A percentile compares a stretch with the other conserved stretches of the same genome.
phyloP scores from a whole-genome alignment of 2,329 filamentous ascomycete species.

The Diaporthe aspalathi region DNA sequence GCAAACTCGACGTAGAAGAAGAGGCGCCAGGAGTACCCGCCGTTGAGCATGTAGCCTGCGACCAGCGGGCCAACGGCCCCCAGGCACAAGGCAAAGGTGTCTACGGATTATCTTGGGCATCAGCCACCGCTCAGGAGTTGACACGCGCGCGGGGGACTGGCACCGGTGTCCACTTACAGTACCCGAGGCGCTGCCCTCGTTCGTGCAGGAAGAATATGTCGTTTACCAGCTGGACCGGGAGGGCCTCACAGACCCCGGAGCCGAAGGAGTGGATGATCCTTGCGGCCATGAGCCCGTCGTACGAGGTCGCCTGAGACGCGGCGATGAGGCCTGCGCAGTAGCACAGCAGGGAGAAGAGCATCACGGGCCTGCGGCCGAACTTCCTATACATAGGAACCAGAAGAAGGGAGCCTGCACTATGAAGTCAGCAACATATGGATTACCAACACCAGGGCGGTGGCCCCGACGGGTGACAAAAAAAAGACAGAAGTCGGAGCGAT shows the following conservation, averaged over 20 bases:
- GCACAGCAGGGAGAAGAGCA: slow-evolving; percentile 54
- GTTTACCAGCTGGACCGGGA: slow-evolving; percentile 59
- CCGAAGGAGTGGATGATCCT: slow-evolving; percentile 55
- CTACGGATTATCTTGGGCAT: background rate
- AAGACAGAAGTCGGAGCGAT: no score
- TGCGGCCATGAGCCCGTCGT: slow-evolving; percentile 52
- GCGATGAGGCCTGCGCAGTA: slow-evolving; percentile 55
- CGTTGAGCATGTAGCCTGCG: slow-evolving; percentile 70
- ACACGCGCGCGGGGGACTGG: no score
- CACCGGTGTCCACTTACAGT: slow-evolving; percentile 55
- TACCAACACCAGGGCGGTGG: background rate
- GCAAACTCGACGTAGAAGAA: slow-evolving; percentile 72
- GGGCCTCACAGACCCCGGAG: slow-evolving; percentile 56
- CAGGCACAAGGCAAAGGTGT: slow-evolving; percentile 61
- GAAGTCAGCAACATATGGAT: background rate
- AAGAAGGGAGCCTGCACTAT: slow-evolving; percentile 57
- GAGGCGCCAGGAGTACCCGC: slow-evolving; percentile 67
- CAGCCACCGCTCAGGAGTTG: background rate
- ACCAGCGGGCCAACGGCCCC: slow-evolving; percentile 67
- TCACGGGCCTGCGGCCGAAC: slow-evolving; percentile 56
- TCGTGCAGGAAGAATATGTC: slow-evolving; percentile 61
- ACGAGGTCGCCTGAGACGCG: slow-evolving; percentile 51
- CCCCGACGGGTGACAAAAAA: no score
- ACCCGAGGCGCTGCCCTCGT: slow-evolving; percentile 65
- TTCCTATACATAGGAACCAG: slow-evolving; percentile 68